Percentiles rank a stretch among this genome's conserved stretches.
Evolutionary conservation across 345 rosid genomes (phyloP).

Genomic region (Rhodomyrtus tomentosa): DNA sequence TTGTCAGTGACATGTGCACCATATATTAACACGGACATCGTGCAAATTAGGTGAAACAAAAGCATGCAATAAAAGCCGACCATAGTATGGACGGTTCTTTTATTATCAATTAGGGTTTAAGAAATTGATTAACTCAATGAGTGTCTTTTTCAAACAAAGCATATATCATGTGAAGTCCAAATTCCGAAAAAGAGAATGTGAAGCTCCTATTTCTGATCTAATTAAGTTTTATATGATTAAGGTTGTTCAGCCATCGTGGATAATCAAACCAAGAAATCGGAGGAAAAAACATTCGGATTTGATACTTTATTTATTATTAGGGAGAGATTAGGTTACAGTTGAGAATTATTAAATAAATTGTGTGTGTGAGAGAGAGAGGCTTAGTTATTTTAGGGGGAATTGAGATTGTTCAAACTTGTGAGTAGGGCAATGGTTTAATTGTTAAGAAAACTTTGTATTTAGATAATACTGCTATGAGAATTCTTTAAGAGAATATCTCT

Average conservation of each 20-base stretch:
- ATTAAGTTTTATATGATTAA: not conserved
- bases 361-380: not conserved
- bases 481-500: too few species aligned
- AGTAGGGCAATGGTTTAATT: too few species aligned
- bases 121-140: not conserved
- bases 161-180: not conserved
- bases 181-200: not conserved
- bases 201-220: not conserved
- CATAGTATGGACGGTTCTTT: too few species aligned
- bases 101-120: not conserved
- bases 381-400: too few species aligned
- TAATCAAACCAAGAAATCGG: not conserved
- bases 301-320: not conserved
- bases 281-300: too few species aligned
- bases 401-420: too few species aligned
- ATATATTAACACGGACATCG: not conserved
- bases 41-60: not conserved
- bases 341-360: not conserved
- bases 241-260: not conserved
- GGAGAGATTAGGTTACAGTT: not conserved
- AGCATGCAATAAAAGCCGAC: not conserved
- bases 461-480: too few species aligned
- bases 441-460: too few species aligned
- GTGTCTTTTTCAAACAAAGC: not conserved
- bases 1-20: not conserved